phyloP scores from a whole-genome alignment of 257 asterid genomes.

The Rhazya stricta region DNA sequence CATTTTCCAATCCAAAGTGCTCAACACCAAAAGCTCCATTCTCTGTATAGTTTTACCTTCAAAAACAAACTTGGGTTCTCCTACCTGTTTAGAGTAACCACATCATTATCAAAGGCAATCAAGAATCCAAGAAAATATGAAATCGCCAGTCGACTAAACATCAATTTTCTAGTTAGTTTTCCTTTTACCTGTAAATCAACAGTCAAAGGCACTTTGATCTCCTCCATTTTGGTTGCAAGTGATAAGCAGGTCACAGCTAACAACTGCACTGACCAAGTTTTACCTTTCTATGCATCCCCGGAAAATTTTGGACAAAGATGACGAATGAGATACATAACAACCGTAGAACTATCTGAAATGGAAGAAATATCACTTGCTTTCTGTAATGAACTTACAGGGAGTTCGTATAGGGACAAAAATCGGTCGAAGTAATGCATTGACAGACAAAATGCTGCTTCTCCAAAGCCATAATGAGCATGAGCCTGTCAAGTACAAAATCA shows the following conservation, averaged over 20 bases:
- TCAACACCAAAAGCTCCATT: slow-evolving; percentile 74
- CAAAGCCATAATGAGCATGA: slow-evolving; percentile 31
- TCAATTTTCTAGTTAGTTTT: not conserved
- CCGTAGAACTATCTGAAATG: slow-evolving; percentile 15
- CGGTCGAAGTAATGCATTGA: slow-evolving; percentile 39
- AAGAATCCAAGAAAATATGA: not conserved
- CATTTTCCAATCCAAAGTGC: slow-evolving; percentile 62
- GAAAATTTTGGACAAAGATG: slow-evolving; percentile 6
- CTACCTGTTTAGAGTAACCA: slow-evolving; percentile 42
- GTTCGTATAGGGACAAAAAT: slow-evolving; percentile 29
- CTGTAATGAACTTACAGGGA: slow-evolving; percentile 29
- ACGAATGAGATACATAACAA: slow-evolving; percentile 15
- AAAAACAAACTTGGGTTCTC: slow-evolving; percentile 47
- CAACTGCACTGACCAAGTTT: slow-evolving; percentile 53
- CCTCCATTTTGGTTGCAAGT: slow-evolving; percentile 68
- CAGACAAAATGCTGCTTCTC: slow-evolving; percentile 27
- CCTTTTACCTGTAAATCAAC: slow-evolving; percentile 60
- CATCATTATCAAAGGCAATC: slow-evolving; percentile 1
- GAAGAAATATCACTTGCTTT: slow-evolving; percentile 1
- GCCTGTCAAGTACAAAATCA: slow-evolving; percentile 25
- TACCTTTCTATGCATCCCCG: slow-evolving; percentile 37
- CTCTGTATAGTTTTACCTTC: slow-evolving; percentile 52
- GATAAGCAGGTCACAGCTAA: slow-evolving; percentile 68
- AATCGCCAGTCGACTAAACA: not conserved
- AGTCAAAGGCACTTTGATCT: slow-evolving; percentile 46